Conservation (phyloP, 2,329 filamentous ascomycete genomes). For the Coniella vitis region DNA sequence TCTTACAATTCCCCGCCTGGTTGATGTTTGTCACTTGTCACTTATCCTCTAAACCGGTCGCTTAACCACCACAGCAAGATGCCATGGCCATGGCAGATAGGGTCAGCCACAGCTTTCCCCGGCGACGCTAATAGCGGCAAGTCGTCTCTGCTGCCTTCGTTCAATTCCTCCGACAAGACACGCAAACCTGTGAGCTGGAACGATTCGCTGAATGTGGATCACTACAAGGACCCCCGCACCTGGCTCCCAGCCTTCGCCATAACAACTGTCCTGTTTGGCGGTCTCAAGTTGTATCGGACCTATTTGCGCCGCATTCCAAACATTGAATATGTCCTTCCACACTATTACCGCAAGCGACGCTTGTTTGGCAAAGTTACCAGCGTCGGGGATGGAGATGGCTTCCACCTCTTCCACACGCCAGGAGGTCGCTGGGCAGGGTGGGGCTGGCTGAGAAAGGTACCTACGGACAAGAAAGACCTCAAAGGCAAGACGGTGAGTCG, state of each 20-base stretch:
- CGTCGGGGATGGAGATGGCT: constrained; percentile 94
- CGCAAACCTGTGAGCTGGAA: constrained; percentile 31
- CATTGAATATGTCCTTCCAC: constrained; percentile 65
- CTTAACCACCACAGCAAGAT: constrained; percentile 6
- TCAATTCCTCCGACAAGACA: constrained; percentile 14
- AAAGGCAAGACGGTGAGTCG: constrained; percentile 67
- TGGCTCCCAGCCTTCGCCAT: constrained; percentile 48
- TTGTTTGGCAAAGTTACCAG: constrained; percentile 83
- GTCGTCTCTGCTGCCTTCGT: neutral
- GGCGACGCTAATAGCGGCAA: neutral
- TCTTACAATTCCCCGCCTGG: neutral
- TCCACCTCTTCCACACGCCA: constrained; percentile 89
- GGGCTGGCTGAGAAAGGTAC: constrained; percentile 82
- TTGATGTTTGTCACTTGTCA: neutral
- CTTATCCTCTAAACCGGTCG: neutral
- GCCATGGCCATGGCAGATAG: constrained; percentile 15
- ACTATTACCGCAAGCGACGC: constrained; percentile 66
- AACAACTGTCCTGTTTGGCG: constrained; percentile 47
- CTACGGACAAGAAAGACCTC: constrained; percentile 59
- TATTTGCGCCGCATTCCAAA: constrained; percentile 82
- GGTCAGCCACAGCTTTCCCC: constrained; percentile 7
- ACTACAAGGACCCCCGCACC: constrained; percentile 47
- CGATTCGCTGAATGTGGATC: constrained; percentile 36
- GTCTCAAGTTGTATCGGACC: constrained; percentile 58
- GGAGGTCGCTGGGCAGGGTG: constrained; percentile 83